Percentiles rank a stretch among this genome's conserved stretches.
Evolutionary conservation across 2,329 filamentous ascomycete species (phyloP).

Genomic region (Epichloe sp.): DNA sequence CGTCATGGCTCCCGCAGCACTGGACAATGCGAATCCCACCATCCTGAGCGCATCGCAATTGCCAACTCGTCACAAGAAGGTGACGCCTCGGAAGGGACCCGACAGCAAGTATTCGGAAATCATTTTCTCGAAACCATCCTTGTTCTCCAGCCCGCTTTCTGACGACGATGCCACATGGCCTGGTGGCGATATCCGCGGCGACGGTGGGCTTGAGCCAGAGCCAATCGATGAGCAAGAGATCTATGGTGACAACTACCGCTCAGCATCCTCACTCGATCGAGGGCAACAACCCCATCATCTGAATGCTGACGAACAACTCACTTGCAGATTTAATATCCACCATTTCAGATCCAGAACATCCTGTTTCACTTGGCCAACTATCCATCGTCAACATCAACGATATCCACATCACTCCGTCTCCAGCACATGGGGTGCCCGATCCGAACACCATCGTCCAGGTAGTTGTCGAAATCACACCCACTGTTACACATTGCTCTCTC

Average conservation of each 20-base stretch:
- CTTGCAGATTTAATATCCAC: constrained; percentile 74
- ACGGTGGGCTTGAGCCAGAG: constrained; percentile 50
- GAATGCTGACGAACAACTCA: not conserved
- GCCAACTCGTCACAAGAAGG: constrained; percentile 55
- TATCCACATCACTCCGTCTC: constrained; percentile 56
- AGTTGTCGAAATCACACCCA: constrained; percentile 82
- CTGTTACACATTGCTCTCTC: constrained; percentile 91
- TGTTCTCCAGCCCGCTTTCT: constrained; percentile 27
- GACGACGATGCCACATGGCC: constrained; percentile 22
- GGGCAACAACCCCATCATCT: too few species aligned
- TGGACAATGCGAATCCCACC: constrained; percentile 81
- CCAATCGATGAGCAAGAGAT: constrained; percentile 96
- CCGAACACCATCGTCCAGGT: constrained; percentile 54
- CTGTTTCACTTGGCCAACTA: constrained; percentile 80
- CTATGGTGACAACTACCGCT: constrained; percentile 48
- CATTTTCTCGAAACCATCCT: constrained; percentile 32
- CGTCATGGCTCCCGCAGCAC: constrained; percentile 16
- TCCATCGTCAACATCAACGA: constrained; percentile 94
- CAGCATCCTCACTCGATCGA: not conserved
- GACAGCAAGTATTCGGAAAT: constrained; percentile 35
- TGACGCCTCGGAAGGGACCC: constrained; percentile 31
- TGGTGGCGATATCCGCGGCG: constrained; percentile 29
- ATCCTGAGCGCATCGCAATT: constrained; percentile 82
- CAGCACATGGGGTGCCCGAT: constrained; percentile 24
- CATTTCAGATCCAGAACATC: constrained; percentile 94